Evolutionary conservation across 129 eudicot genomes (phyloP), one percentile per base, ranked within the genome.

Genomic region (Sambucus nigra): DNA sequence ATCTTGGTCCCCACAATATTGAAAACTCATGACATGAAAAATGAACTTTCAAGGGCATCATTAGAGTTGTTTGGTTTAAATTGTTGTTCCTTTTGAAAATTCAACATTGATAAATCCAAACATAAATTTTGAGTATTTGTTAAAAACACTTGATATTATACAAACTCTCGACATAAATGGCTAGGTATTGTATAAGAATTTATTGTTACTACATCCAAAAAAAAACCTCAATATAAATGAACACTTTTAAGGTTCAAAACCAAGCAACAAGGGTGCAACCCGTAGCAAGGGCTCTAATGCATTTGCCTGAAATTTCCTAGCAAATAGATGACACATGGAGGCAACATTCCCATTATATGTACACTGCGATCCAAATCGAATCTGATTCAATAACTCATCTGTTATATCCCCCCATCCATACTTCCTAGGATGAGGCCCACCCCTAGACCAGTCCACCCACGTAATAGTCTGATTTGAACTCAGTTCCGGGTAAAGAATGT

Each of bases 361-460:
- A 53, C 80, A 74, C 18, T 69, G 31, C 0, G 29, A 25, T 26
- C 59, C 57, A 25, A 23, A 48, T 12, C 69, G 41, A n/a, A 71
- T 64, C 15, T 22, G 25, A 39, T 74, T 53, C 47, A 74, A 23
- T 25, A 74, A 52, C 33, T 64, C 72, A 24, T 63, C 76, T 0
- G 45, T 63, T 3, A 74, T 57, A 28, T 74, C 76, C 1, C 23
- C 51, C 67, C 72, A 46, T 9, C 76, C 75, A 25, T 55, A 74
- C 35, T 47, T 69, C 24, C 64, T 61, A 5, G 82, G 82, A 55
- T 76, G 82, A 6, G 82, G 64, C 31, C 82, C 82, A 0, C 70
- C 77, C 51, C 77, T 47, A 0, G 74, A 66, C 82, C 82, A 76
- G 17, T 76, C 77, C 17, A 71, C 77, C 73, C 70, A 66, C 26